Evolutionary conservation across 2,329 filamentous ascomycete species (phyloP).

Genomic region (Pseudogymnoascus sp.): DNA sequence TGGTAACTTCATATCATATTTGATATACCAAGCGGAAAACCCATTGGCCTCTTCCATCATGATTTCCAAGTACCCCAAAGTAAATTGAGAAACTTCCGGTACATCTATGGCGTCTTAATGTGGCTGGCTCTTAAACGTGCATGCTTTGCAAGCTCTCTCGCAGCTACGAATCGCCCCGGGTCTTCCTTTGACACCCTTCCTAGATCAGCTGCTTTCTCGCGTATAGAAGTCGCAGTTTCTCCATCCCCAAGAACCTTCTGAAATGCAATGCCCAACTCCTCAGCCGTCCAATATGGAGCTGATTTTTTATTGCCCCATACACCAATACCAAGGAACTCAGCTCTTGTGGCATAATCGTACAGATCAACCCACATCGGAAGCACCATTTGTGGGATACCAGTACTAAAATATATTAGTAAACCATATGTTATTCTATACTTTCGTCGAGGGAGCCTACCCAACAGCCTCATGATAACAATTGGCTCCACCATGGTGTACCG

Average conservation of each 20-base stretch:
- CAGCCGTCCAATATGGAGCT: constrained; percentile 28
- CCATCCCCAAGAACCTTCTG: constrained; percentile 18
- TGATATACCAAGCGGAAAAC: background rate
- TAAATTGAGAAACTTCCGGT: background rate
- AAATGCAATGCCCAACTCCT: constrained; percentile 26
- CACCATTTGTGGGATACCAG: constrained; percentile 38
- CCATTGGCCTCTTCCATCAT: background rate
- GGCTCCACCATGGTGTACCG: constrained; percentile 35
- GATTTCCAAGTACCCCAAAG: background rate
- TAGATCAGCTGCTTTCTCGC: background rate
- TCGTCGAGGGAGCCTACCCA: constrained; percentile 27
- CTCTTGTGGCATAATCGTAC: constrained; percentile 37
- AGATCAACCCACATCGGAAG: constrained; percentile 40
- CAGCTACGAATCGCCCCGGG: background rate
- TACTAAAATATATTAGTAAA: constrained; percentile 24
- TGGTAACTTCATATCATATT: background rate
- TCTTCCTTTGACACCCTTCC: background rate
- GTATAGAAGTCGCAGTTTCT: background rate
- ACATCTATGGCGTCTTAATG: background rate
- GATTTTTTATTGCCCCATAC: constrained; percentile 31
- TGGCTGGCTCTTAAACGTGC: background rate
- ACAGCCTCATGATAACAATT: constrained; percentile 38
- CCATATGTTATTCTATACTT: background rate
- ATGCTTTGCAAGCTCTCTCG: background rate
- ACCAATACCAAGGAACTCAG: constrained; percentile 36